Evolutionary conservation across 768 basidiomycete species (phyloP).

Genomic region (Phlebiopsis gigantea): DNA sequence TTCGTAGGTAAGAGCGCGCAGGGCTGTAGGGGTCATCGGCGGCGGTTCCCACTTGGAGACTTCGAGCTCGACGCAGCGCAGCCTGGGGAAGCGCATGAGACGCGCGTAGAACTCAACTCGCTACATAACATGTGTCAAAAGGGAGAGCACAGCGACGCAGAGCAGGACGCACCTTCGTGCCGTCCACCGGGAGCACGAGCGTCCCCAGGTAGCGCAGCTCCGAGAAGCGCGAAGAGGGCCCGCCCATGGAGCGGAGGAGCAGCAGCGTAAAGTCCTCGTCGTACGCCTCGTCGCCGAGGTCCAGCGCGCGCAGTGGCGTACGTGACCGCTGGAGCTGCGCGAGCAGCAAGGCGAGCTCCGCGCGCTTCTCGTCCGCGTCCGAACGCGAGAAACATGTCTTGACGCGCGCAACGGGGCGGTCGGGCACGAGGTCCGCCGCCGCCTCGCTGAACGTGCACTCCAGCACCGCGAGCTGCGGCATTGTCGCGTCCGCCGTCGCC

Average conservation of each 20-base stretch:
- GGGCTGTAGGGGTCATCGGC: conserved; percentile 44
- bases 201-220: conserved; percentile 59
- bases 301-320: conserved; percentile 42
- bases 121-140: conserved; percentile 26
- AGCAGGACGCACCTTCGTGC: conserved; percentile 37
- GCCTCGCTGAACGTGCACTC: conserved; percentile 70
- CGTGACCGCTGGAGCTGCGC: conserved; percentile 42
- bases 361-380: conserved; percentile 41
- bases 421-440: conserved; percentile 49
- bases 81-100: conserved; percentile 44
- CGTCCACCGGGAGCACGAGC: conserved; percentile 55
- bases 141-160: background rate
- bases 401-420: conserved; percentile 53
- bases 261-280: conserved; percentile 49
- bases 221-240: conserved; percentile 23
- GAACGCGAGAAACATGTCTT: conserved; percentile 66
- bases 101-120: conserved; percentile 58
- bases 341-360: conserved; percentile 46
- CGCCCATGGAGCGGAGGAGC: conserved; percentile 40
- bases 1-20: conserved; percentile 56
- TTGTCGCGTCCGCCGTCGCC: no score
- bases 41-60: conserved; percentile 61
- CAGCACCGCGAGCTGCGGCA: conserved; percentile 47
- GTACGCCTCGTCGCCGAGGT: conserved; percentile 60
- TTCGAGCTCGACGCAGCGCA: conserved; percentile 58